Base-by-base conservation (phyloP, 2,329 filamentous ascomycete species). In the Neonectria ditissima region DNA sequence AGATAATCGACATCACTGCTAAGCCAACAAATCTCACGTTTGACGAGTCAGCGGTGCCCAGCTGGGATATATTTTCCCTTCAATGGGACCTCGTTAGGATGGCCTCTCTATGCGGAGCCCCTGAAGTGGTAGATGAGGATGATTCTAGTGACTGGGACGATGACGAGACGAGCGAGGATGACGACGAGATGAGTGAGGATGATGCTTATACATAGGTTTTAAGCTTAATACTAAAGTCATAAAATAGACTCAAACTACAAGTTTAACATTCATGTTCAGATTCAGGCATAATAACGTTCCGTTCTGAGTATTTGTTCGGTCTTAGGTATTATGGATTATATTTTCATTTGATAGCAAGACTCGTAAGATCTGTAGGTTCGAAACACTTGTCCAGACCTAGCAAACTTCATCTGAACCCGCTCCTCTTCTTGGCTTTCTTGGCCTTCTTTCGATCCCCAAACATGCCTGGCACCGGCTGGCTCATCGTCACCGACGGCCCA, bases 381-480 rank as follows among this genome's bases (percentile, higher is more conserved):
- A 26, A 16, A 45, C 13, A 7, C 43, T 1, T 22, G 44, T 26
- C 22, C 16, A 6, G 9, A 16, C 10, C 22, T 5, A 41, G 44
- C 16, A 16, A 26, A 5, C 30, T n/a, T 66, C 57, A 79, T 67
- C 77, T 77, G 59, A 83, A 83, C 1, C 81, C 80, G 10, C 76
- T 78, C 71, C 76, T 80, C 71, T 77, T 80, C 74, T 82, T 82
- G 16, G 67, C 63, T 71, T 83, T 84, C 74, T 83, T 83, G 56
- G 74, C 78, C 65, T 75, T 77, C 63, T 77, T 78, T 53, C 83
- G 76, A 66, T 79, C 79, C 26, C 83, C 84, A 79, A 84, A 84
- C 5, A 74, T 67, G 2, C 84, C 84, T n/a, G 77, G 62, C 14
- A 81, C 71, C 10, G 81, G 79, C 69, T 84, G 83, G 55, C 82